phyloP scores from a whole-genome alignment of 1,284 basidiomycete genomes.

The Rugosomyces carneus region DNA sequence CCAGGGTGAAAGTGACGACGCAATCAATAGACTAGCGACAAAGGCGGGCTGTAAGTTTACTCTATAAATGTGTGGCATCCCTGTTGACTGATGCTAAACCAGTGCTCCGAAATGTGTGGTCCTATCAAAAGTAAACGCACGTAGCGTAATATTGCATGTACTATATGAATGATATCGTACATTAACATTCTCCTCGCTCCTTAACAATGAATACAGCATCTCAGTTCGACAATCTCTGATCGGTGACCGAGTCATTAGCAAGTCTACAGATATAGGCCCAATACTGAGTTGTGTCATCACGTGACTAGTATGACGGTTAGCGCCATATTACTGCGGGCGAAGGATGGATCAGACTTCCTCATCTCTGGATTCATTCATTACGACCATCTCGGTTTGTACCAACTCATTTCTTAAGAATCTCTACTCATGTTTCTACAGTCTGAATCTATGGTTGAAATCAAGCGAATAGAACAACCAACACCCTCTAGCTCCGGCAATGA shows the following conservation, averaged over 20 bases:
- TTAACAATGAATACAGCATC: no score
- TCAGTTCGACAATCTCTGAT: no score
- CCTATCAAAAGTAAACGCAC: constrained; percentile 59
- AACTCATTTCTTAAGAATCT: no score
- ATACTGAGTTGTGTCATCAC: no score
- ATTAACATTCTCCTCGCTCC: neutral
- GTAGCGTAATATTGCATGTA: neutral
- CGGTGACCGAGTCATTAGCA: no score
- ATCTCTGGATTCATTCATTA: constrained; percentile 30
- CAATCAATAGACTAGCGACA: constrained; percentile 94
- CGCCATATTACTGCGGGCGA: constrained; percentile 9
- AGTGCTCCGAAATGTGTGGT: constrained; percentile 77
- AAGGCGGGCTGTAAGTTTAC: constrained; percentile 84
- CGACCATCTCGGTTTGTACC: constrained; percentile 23
- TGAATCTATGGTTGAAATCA: constrained; percentile 80
- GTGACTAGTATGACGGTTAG: neutral
- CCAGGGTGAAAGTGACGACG: constrained; percentile 95
- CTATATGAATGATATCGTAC: neutral
- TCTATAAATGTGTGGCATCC: neutral
- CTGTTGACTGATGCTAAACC: constrained; percentile 7
- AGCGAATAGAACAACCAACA: constrained; percentile 29
- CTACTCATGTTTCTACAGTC: constrained; percentile 30
- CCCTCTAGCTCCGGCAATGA: constrained; percentile 27
- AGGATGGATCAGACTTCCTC: constrained; percentile 23
- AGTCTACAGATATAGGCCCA: no score